Conservation (phyloP, 2,329 filamentous ascomycete genomes). For the Neofusicoccum umdonicola region DNA sequence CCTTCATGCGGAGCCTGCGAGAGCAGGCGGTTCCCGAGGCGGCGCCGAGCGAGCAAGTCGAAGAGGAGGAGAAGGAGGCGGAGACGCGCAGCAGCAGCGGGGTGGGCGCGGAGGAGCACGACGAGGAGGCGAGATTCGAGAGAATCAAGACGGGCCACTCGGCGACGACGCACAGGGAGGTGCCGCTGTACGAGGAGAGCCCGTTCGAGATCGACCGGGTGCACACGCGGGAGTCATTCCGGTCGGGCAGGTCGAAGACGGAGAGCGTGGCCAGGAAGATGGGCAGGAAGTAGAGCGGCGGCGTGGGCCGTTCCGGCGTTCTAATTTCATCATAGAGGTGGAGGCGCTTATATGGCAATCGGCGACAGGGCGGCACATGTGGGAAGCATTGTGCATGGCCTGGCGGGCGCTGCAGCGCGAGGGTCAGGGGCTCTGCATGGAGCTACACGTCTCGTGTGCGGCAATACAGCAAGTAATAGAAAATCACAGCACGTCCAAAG, state of each 20-base stretch:
- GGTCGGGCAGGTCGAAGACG: constrained; percentile 5
- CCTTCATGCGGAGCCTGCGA: constrained; percentile 53
- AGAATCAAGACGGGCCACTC: constrained; percentile 40
- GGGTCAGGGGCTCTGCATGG: background rate
- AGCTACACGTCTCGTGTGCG: background rate
- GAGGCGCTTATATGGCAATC: background rate
- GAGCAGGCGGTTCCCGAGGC: constrained; percentile 24
- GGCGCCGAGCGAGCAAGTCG: constrained; percentile 24
- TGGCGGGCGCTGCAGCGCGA: background rate
- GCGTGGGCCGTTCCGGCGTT: background rate
- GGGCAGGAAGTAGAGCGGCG: constrained; percentile 17
- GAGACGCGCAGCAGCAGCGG: constrained; percentile 7
- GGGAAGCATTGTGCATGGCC: background rate
- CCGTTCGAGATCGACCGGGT: constrained; percentile 51
- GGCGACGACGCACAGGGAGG: constrained; percentile 22
- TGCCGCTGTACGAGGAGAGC: constrained; percentile 38
- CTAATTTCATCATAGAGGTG: background rate
- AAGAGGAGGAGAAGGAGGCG: constrained; percentile 23
- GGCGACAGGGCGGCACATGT: background rate
- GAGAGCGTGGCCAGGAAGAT: constrained; percentile 16
- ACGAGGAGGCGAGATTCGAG: constrained; percentile 32
- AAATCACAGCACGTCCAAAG: background rate
- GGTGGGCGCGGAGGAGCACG: constrained; percentile 16
- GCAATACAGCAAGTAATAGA: background rate
- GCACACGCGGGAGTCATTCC: constrained; percentile 48